Conservation (phyloP, 441 rosid genomes). For the Manihot esculenta region DNA sequence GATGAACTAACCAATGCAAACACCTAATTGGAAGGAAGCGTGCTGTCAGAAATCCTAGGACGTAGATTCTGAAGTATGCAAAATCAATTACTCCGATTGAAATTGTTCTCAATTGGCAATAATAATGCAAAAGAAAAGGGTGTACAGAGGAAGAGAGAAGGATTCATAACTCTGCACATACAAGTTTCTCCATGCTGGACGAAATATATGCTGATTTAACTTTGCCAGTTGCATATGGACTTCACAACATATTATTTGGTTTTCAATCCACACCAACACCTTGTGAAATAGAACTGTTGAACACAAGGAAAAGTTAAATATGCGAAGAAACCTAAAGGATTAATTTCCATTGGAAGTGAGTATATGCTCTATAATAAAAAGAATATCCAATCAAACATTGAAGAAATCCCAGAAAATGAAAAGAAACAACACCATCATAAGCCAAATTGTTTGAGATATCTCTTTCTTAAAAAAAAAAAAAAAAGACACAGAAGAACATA, state of each 20-base stretch:
- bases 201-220: not conserved
- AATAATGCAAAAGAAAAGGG: too few relatives aligned
- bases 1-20: too few relatives aligned
- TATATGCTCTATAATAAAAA: not conserved
- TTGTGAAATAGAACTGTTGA: not conserved
- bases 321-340: not conserved
- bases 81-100: too few relatives aligned
- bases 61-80: too few relatives aligned
- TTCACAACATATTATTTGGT: not conserved
- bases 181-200: not conserved
- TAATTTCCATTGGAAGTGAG: not conserved
- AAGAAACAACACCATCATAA: slow-evolving; percentile 12
- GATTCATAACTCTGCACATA: too few relatives aligned
- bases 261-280: not conserved
- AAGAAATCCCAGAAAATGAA: not conserved
- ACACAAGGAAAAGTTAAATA: not conserved
- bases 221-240: not conserved
- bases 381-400: slow-evolving; percentile 7
- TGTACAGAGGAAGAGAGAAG: too few relatives aligned
- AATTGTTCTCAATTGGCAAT: too few relatives aligned
- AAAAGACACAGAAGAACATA: too few relatives aligned
- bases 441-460: too few relatives aligned
- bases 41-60: too few relatives aligned
- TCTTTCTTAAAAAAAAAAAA: too few relatives aligned
- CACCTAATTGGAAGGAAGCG: too few relatives aligned